Evolutionary conservation across 306 rosid species (phyloP).

Genomic region (Malus asiatica): DNA sequence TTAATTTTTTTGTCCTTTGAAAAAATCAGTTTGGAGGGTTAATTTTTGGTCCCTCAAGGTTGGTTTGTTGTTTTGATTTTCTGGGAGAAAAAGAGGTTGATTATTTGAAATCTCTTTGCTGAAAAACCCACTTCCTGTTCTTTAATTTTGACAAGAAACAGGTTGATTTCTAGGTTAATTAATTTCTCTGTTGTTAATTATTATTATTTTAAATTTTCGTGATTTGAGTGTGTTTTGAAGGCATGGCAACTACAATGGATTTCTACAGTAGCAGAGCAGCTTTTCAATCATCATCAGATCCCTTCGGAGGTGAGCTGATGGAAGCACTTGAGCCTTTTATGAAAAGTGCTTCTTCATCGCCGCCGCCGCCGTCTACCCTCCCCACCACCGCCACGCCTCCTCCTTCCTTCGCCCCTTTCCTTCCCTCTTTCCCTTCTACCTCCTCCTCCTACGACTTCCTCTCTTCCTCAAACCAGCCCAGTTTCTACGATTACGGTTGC

Average conservation of each 20-base stretch:
- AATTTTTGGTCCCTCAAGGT: conserved; percentile 64
- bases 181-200: neutral
- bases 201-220: no score
- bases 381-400: conserved; percentile 1
- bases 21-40: conserved; percentile 47
- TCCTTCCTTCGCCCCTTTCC: conserved; percentile 15
- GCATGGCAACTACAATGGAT: conserved; percentile 75
- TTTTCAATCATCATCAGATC: conserved; percentile 42
- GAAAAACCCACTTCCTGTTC: conserved; percentile 34
- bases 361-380: conserved; percentile 15
- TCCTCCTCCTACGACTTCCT: conserved; percentile 4
- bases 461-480: conserved; percentile 20
- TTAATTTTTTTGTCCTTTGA: neutral
- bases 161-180: conserved; percentile 21
- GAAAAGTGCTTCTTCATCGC: conserved; percentile 56
- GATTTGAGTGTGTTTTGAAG: neutral
- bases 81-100: conserved; percentile 51
- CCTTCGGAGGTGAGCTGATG: conserved; percentile 79
- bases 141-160: conserved; percentile 55
- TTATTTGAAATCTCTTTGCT: conserved; percentile 61
- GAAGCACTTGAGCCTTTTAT: conserved; percentile 98
- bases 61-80: neutral
- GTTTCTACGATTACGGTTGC: conserved; percentile 22
- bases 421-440: neutral
- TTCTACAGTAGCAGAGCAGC: conserved; percentile 39